Conservation (phyloP, 495 filamentous ascomycete genomes). For the Hyaloscypha finlandica region DNA sequence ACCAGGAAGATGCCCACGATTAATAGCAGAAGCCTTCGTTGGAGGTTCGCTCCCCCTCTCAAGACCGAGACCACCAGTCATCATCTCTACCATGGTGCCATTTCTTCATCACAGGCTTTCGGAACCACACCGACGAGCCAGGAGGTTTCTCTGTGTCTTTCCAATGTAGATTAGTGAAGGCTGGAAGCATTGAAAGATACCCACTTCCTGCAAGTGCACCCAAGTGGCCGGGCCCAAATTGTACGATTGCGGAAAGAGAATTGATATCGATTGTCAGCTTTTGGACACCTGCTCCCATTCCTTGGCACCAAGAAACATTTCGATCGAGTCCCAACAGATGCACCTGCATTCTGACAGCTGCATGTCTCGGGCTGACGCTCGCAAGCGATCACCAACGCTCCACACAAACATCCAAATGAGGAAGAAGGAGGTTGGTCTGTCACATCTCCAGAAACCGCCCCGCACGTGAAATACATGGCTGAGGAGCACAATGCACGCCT, state of each 20-base stretch:
- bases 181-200: not conserved
- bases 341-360: constrained; percentile 6
- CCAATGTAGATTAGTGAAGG: not conserved
- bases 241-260: not conserved
- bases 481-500: not conserved
- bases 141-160: not conserved
- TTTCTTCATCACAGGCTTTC: not conserved
- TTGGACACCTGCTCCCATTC: not conserved
- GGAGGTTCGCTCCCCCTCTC: not conserved
- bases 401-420: not conserved
- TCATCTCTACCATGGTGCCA: not conserved
- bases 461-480: not conserved
- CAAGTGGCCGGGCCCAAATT: not conserved
- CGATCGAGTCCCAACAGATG: not conserved
- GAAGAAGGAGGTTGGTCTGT: not conserved
- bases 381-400: constrained; percentile 1
- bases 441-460: not conserved
- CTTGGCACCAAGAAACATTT: not conserved
- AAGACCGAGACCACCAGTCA: not conserved
- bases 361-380: constrained; percentile 5
- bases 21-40: not conserved
- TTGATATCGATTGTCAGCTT: not conserved
- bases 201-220: not conserved
- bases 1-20: not conserved
- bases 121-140: too few species aligned